Evolutionary conservation across 2,329 filamentous ascomycete species (phyloP), one percentile per base, ranked within the genome.

Genomic region (Beauveria australis): DNA sequence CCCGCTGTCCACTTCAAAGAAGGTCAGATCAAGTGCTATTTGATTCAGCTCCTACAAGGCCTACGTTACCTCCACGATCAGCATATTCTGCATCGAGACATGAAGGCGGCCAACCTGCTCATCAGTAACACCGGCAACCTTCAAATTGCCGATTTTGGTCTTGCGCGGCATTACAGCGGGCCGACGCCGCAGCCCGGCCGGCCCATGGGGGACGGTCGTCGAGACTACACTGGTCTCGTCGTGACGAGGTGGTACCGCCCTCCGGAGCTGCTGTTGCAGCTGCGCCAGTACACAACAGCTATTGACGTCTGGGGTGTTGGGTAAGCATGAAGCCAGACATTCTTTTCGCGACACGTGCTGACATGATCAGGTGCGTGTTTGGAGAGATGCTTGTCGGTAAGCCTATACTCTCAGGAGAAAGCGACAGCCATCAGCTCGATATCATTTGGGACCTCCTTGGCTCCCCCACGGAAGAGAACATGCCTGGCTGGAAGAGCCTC

Each of bases 251-350:
- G 94, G 94, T 99, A 99, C 72, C 83, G 94, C 26, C 94, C 94
- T 40, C 94, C 94, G 0, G 94, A 99, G 79, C 80, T 99, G 44
- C 79, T 99, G 37, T 81, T 99, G 53, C 89, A 93, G 65, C 80
- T 99, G 37, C 87, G 92, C 67, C 86, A 86, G 66, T 99, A 99
- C 74, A 99, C 94, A n/a, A 91, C 92, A 16, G 92, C 94, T 10
- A 97, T 99, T 68, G 94, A 99, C 74, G 86, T 99, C 76, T 99
- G 94, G 94, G 94, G 94, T 67, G 93, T 97, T 66, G 94, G 93
- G 89, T 92, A 79, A 78, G 85, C 72, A 56, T 57, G 16, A 30
- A 19, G 9, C 41, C 57, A 3, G 7, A 5, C 28, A 22, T 5
- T 5, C 33, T 37, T 12, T 8, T 41, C 59, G 8, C 8, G 19